Conservation (phyloP, 768 basidiomycete genomes). For the Lactarius vividus region DNA sequence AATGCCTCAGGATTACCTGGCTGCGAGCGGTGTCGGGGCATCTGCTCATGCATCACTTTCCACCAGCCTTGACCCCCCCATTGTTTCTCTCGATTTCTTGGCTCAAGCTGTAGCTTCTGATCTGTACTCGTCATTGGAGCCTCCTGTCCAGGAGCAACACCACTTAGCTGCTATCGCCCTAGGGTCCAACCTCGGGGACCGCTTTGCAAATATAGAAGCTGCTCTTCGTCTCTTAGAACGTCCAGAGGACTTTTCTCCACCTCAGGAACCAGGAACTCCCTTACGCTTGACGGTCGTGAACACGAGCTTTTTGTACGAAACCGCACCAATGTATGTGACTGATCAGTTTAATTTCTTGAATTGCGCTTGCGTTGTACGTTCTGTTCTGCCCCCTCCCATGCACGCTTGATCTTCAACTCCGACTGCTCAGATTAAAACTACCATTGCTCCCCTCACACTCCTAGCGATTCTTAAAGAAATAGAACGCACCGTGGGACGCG, state of each 20-base stretch:
- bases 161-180: conserved; percentile 68
- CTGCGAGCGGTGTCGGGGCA: background rate
- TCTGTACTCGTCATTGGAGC: background rate
- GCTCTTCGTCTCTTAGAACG: conserved; percentile 71
- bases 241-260: conserved; percentile 36
- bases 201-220: conserved; percentile 74
- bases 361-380: conserved; percentile 82
- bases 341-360: conserved; percentile 90
- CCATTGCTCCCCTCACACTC: conserved; percentile 55
- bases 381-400: background rate
- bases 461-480: conserved; percentile 67
- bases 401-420: background rate
- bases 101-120: background rate
- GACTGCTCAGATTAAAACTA: conserved; percentile 67
- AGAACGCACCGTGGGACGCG: conserved; percentile 73
- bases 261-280: conserved; percentile 31
- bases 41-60: conserved; percentile 10
- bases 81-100: conserved; percentile 1
- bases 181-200: conserved; percentile 89
- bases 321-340: conserved; percentile 91
- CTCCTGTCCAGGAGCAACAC: conserved; percentile 28
- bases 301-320: conserved; percentile 92
- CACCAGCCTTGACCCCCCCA: conserved; percentile 13
- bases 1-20: conserved; percentile 38
- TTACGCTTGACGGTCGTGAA: conserved; percentile 49